A percentile compares a stretch with the other conserved stretches of the same genome.
phyloP scores from a whole-genome alignment of 768 basidiomycete genomes.

The Termitomyces sp. region DNA sequence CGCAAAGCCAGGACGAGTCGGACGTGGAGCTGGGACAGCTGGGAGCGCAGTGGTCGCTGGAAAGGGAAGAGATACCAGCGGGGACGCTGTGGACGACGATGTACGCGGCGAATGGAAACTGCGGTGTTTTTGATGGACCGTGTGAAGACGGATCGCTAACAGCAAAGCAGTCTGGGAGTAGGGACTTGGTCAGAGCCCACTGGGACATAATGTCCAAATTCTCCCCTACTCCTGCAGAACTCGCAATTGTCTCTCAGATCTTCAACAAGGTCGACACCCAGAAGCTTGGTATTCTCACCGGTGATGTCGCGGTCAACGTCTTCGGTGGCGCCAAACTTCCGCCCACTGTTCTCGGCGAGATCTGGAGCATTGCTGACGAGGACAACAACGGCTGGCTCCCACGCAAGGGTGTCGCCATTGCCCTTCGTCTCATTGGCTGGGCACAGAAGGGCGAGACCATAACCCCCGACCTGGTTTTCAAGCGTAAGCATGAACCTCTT shows the following conservation, averaged over 20 bases:
- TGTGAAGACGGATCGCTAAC: slow-evolving; percentile 10
- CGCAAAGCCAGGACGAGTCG: neutral
- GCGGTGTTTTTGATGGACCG: slow-evolving; percentile 7
- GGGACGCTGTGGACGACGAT: neutral
- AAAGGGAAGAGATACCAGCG: neutral
- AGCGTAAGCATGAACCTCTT: slow-evolving; percentile 49
- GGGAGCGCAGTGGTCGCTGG: neutral
- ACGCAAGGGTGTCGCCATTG: slow-evolving; percentile 80
- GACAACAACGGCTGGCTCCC: slow-evolving; percentile 93
- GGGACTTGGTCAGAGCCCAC: slow-evolving; percentile 7
- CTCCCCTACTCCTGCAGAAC: slow-evolving; percentile 40
- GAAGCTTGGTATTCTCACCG: slow-evolving; percentile 79
- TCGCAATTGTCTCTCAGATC: slow-evolving; percentile 65
- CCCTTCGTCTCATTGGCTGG: slow-evolving; percentile 88
- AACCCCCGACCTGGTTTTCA: slow-evolving; percentile 53
- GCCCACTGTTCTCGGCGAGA: slow-evolving; percentile 77
- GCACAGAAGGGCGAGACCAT: slow-evolving; percentile 82
- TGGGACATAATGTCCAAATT: slow-evolving; percentile 38
- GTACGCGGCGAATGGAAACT: neutral
- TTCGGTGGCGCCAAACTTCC: slow-evolving; percentile 81
- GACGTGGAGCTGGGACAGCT: neutral
- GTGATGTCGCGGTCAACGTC: slow-evolving; percentile 84
- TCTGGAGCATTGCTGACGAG: slow-evolving; percentile 91
- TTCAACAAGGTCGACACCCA: slow-evolving; percentile 70
- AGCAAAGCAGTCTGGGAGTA: neutral